Percentiles rank a stretch among this genome's conserved stretches.
Evolutionary conservation across 176 grass and related monocot genomes (phyloP).

Genomic region (Triticum timopheevii): DNA sequence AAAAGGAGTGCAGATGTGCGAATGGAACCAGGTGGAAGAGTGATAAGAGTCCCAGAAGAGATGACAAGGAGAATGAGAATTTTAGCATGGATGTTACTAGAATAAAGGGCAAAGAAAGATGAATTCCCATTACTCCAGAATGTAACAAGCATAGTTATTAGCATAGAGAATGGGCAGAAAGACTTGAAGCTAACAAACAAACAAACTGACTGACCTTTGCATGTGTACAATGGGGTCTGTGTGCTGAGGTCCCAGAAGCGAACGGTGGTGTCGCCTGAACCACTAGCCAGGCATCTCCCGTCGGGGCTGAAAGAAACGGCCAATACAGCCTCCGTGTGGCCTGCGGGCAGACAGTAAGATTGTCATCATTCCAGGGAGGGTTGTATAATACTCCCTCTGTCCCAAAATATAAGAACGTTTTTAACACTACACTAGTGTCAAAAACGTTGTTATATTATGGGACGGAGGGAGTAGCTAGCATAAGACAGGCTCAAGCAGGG

Average conservation of each 20-base stretch:
- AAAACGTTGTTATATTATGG: too few relatives aligned
- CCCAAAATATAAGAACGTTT: too few relatives aligned
- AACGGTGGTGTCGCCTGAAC: slow-evolving; percentile 89
- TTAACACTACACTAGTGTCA: too few relatives aligned
- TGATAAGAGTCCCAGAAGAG: background rate
- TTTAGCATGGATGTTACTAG: background rate
- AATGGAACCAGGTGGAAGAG: background rate
- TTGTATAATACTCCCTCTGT: too few relatives aligned
- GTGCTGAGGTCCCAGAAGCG: slow-evolving; percentile 92
- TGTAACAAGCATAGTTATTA: background rate
- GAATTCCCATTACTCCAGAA: background rate
- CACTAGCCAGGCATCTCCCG: slow-evolving; percentile 74
- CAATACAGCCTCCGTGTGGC: slow-evolving; percentile 90
- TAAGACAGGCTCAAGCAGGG: background rate
- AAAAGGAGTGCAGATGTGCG: background rate
- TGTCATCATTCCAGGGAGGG: background rate
- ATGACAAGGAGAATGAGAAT: background rate
- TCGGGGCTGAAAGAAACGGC: slow-evolving; percentile 92
- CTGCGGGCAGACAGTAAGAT: slow-evolving; percentile 27
- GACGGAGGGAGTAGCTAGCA: too few relatives aligned
- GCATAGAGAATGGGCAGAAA: background rate
- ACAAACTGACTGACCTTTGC: slow-evolving; percentile 38
- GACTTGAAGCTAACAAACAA: too few relatives aligned
- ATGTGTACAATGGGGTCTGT: slow-evolving; percentile 87
- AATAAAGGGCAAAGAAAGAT: background rate